Evolutionary conservation across 2,329 filamentous ascomycete species (phyloP), one percentile per base, ranked within the genome.

Genomic region (Alternaria sp.): DNA sequence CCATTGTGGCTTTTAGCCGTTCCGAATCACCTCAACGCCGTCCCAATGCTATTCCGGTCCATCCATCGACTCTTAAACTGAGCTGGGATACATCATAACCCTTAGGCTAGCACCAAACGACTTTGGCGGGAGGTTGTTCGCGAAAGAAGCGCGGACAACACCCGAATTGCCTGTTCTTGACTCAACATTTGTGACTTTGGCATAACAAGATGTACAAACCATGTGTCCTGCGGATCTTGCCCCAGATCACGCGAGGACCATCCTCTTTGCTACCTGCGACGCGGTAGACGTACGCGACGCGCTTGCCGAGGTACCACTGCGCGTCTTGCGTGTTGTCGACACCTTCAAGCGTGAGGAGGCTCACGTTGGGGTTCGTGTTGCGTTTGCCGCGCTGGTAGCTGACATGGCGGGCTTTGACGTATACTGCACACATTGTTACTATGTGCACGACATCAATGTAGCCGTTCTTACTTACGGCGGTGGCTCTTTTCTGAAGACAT

Each of bases 271-370:
- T 93, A 85, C 90, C 93, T 84, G 91, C 89, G 75, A 89, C 93
- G 81, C 93, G 92, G 89, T 97, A 97, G 84, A 97, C 93, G 84
- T 92, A 98, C 81, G 94, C 94, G 81, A 97, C 89, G 86, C 93
- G 93, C 91, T 97, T 97, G 85, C 94, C 94, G 72, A 93, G 87
- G 87, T 97, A 98, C 91, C 97, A 97, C 85, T 89, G 91, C 83
- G 94, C 94, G 81, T 90, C 92, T 78, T 92, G 86, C 79, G 91
- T 89, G 87, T 92, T 88, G 78, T 95, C 93, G 78, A 97, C 94
- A 83, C 94, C 94, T 88, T 97, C 94, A 79, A 97, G 96, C 90
- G 97, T 93, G 86, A 97, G 91, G 84, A 97, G 87, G 82, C 91
- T 92, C 78, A 91, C 94, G 85, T 90, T 67, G 63, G 66, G 65